These are phyloP conservation scores for Boletus fagicola DNA, from an alignment of 768 basidiomycete genomes.

Conservation along the genomic window DNA sequence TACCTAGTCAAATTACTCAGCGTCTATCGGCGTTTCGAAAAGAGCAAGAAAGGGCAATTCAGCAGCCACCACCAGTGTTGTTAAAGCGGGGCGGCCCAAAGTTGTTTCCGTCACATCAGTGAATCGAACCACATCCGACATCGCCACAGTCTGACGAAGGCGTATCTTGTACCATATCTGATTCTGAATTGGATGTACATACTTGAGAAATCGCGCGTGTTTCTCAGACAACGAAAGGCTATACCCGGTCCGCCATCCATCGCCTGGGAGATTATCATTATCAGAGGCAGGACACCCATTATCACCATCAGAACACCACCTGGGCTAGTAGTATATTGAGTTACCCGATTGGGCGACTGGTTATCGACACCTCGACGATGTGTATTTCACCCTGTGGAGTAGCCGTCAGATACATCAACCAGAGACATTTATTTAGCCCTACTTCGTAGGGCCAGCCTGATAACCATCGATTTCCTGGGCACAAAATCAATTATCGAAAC, in stretches of 20 bases:
- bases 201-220: neutral
- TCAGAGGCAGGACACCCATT: neutral
- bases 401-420: neutral
- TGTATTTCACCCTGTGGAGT: neutral
- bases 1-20: neutral
- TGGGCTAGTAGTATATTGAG: neutral
- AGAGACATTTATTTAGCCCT: neutral
- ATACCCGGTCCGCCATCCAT: neutral
- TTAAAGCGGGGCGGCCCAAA: neutral
- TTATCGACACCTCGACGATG: neutral
- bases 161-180: neutral
- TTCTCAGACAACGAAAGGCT: neutral
- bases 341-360: neutral
- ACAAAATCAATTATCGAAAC: neutral
- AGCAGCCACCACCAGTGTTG: neutral
- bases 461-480: neutral
- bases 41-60: neutral
- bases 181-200: neutral
- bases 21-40: neutral
- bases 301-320: neutral
- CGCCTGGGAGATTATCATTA: neutral
- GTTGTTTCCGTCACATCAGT: neutral
- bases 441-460: neutral
- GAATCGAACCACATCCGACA: neutral
- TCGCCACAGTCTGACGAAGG: too few species aligned